phyloP scores from a whole-genome alignment of 75 land plant genomes.

The Sequoia sempervirens region DNA sequence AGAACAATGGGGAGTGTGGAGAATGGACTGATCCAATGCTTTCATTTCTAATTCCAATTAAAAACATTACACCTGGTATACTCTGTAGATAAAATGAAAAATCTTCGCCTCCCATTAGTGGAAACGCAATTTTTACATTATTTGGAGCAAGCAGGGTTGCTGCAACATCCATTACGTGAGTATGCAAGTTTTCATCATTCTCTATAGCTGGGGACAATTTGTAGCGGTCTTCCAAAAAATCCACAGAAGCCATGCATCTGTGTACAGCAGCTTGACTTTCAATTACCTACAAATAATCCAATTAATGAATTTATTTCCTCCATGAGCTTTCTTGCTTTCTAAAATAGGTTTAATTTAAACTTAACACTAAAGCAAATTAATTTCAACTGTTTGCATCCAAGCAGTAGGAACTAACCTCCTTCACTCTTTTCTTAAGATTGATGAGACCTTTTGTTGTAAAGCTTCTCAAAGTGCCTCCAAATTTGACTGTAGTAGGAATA shows the following conservation, averaged over 20 bases:
- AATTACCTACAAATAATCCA: conserved; percentile 31
- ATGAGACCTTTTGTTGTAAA: background rate
- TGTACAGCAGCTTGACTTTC: conserved; percentile 51
- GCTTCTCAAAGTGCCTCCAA: conserved; percentile 10
- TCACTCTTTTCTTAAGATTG: conserved; percentile 1
- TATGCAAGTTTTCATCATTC: conserved; percentile 38
- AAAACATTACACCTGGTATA: conserved; percentile 46
- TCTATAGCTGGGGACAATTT: conserved; percentile 42
- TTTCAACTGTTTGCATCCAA: background rate
- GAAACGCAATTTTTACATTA: conserved; percentile 16
- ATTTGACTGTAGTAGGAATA: background rate
- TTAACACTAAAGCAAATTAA: background rate
- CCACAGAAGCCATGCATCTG: conserved; percentile 45
- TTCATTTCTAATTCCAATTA: conserved; percentile 42
- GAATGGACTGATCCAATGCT: conserved; percentile 31
- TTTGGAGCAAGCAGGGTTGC: conserved; percentile 30
- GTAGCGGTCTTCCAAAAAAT: conserved; percentile 20
- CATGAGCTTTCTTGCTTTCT: background rate
- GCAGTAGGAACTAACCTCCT: conserved; percentile 3
- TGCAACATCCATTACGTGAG: conserved; percentile 30
- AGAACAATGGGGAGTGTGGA: conserved; percentile 42
- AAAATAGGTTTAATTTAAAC: background rate
- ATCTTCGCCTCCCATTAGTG: conserved; percentile 58
- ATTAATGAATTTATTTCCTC: background rate
- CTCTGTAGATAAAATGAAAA: conserved; percentile 52